Conservation (phyloP, 2,329 filamentous ascomycete species). For the Rhynchosporium secalis region DNA sequence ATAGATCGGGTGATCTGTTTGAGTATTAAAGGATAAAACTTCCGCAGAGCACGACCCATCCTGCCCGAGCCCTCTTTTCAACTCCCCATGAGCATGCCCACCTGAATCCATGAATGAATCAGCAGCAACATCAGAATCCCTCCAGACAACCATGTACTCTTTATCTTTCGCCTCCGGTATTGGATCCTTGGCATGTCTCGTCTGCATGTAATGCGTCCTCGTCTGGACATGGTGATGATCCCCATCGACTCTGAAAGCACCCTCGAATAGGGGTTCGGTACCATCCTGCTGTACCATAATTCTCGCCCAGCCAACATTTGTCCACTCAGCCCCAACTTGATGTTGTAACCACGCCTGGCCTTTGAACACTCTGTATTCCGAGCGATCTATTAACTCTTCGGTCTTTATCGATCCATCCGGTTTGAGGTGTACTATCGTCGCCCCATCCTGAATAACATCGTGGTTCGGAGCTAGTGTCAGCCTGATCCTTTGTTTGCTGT, state of each 20-base stretch:
- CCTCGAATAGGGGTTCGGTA: constrained; percentile 78
- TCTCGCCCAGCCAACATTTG: constrained; percentile 82
- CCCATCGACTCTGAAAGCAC: constrained; percentile 77
- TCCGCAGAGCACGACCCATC: constrained; percentile 69
- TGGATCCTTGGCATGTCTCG: constrained; percentile 72
- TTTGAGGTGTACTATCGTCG: constrained; percentile 70
- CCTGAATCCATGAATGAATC: constrained; percentile 42
- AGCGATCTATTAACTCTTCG: constrained; percentile 69
- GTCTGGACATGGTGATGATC: constrained; percentile 88
- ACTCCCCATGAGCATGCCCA: constrained; percentile 51
- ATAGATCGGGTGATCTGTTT: constrained; percentile 69
- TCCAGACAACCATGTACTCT: constrained; percentile 87
- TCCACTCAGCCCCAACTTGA: constrained; percentile 64
- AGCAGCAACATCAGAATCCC: constrained; percentile 76
- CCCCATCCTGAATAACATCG: constrained; percentile 78
- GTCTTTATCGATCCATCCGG: constrained; percentile 67
- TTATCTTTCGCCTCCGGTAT: constrained; percentile 51
- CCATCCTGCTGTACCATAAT: constrained; percentile 79
- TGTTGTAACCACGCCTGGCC: constrained; percentile 73
- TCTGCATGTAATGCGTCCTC: constrained; percentile 69
- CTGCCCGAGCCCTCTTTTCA: constrained; percentile 36
- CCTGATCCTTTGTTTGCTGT: constrained; percentile 68
- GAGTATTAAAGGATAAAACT: constrained; percentile 74
- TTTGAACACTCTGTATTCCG: constrained; percentile 79
- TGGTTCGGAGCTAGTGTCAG: constrained; percentile 86